These are phyloP conservation scores for Zizania latifolia DNA, from an alignment of 176 grass and related monocot species.

Conservation along the genomic window DNA sequence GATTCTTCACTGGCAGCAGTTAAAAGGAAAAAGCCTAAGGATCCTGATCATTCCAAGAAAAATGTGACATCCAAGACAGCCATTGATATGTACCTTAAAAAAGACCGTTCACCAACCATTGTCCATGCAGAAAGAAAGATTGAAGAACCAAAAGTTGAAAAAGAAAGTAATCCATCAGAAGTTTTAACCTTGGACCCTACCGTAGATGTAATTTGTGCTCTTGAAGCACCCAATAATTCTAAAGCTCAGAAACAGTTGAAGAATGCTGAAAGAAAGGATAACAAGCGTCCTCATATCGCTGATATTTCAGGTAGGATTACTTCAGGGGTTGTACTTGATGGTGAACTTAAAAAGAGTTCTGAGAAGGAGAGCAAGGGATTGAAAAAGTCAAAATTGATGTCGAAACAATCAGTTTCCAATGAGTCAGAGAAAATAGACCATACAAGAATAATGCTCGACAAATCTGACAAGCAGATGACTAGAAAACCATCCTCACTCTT, in stretches of 20 bases:
- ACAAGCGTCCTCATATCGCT: constrained; percentile 3
- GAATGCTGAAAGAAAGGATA: constrained; percentile 44
- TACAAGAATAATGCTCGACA: constrained; percentile 22
- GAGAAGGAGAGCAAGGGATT: constrained; percentile 34
- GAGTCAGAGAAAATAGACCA: constrained; percentile 38
- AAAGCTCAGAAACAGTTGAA: constrained; percentile 33
- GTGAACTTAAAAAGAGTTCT: constrained; percentile 21
- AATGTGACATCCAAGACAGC: constrained; percentile 31
- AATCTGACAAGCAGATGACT: constrained; percentile 27
- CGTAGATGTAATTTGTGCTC: constrained; percentile 28
- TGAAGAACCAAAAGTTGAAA: constrained; percentile 32
- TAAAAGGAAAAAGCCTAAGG: constrained; percentile 46
- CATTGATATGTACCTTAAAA: constrained; percentile 10
- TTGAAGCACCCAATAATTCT: constrained; percentile 37
- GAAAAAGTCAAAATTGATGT: constrained; percentile 35
- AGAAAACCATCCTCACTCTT: constrained; percentile 35
- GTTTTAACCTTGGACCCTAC: constrained; percentile 29
- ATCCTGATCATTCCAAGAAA: constrained; percentile 27
- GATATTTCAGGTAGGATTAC: constrained; percentile 24
- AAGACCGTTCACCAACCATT: constrained; percentile 21
- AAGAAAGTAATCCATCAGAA: constrained; percentile 26
- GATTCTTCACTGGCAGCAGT: constrained; percentile 22
- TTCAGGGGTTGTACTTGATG: constrained; percentile 16
- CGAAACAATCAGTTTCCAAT: constrained; percentile 39
- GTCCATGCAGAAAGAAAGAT: constrained; percentile 14